Evolutionary conservation across 352 stramenopile species (phyloP).

Genomic region (Phytophthora sojae): DNA sequence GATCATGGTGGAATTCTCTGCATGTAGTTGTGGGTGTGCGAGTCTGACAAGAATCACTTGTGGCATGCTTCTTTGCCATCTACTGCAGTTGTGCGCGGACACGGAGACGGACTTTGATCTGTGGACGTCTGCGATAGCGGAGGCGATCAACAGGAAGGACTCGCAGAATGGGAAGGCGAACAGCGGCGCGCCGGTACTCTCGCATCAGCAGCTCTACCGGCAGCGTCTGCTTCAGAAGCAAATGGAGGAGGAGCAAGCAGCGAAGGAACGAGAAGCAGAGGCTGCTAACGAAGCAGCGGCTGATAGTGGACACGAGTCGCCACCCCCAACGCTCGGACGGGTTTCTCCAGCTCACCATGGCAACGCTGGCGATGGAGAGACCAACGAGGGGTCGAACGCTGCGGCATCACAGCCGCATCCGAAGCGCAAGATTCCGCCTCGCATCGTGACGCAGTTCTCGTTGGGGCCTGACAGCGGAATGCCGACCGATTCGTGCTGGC

Average conservation of each 20-base stretch:
- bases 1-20: not conserved
- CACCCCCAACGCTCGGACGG: slow-evolving; percentile 11
- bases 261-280: slow-evolving; percentile 22
- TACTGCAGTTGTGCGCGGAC: slow-evolving; percentile 68
- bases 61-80: slow-evolving; percentile 19
- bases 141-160: slow-evolving; percentile 83
- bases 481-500: slow-evolving; percentile 46
- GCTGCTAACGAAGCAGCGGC: slow-evolving; percentile 4
- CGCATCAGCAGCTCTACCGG: slow-evolving; percentile 82
- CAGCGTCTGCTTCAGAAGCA: slow-evolving; percentile 71
- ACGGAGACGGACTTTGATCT: slow-evolving; percentile 80
- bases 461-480: slow-evolving; percentile 24
- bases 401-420: not conserved
- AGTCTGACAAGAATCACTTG: slow-evolving; percentile 15
- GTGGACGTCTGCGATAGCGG: slow-evolving; percentile 80
- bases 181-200: slow-evolving; percentile 45
- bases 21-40: not conserved
- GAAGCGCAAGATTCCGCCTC: slow-evolving; percentile 40
- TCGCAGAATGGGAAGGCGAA: slow-evolving; percentile 30
- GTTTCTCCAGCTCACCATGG: slow-evolving; percentile 1
- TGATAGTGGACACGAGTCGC: slow-evolving; percentile 16
- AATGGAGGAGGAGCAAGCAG: slow-evolving; percentile 41
- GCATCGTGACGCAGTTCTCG: slow-evolving; percentile 51
- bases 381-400: not conserved
- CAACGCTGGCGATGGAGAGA: slow-evolving; percentile 3